Conservation (phyloP, 768 basidiomycete species). For the Kwoniella shandongensis region DNA sequence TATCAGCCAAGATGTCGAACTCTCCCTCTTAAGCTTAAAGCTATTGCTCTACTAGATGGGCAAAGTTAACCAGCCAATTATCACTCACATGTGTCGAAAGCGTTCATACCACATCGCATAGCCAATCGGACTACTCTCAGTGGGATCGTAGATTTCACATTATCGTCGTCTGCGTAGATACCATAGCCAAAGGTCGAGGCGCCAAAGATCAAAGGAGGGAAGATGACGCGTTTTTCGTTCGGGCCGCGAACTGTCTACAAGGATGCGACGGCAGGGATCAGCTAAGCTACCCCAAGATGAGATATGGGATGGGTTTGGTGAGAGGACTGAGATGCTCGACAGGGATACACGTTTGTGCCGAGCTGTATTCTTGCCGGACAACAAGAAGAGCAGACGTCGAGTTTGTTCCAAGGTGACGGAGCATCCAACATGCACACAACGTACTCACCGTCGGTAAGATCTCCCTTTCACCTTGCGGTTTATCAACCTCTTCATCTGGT, state of each 20-base stretch:
- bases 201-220: conserved; percentile 49
- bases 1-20: neutral
- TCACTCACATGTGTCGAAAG: conserved; percentile 50
- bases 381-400: neutral
- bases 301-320: neutral
- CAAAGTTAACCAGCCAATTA: neutral
- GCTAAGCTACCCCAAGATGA: neutral
- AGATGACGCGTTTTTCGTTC: conserved; percentile 5
- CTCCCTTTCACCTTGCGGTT: conserved; percentile 14
- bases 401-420: neutral
- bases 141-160: conserved; percentile 33
- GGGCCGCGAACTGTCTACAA: conserved; percentile 10
- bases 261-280: neutral
- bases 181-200: conserved; percentile 51
- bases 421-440: neutral
- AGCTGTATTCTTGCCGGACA: neutral
- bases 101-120: conserved; percentile 49
- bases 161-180: conserved; percentile 43
- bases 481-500: conserved; percentile 23
- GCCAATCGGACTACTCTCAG: conserved; percentile 48
- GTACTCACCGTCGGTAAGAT: conserved; percentile 21
- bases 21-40: neutral
- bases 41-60: neutral
- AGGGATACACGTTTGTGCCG: neutral
- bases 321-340: neutral